Base-by-base conservation (phyloP, 2,329 filamentous ascomycete species). In the Neurospora sp. region DNA sequence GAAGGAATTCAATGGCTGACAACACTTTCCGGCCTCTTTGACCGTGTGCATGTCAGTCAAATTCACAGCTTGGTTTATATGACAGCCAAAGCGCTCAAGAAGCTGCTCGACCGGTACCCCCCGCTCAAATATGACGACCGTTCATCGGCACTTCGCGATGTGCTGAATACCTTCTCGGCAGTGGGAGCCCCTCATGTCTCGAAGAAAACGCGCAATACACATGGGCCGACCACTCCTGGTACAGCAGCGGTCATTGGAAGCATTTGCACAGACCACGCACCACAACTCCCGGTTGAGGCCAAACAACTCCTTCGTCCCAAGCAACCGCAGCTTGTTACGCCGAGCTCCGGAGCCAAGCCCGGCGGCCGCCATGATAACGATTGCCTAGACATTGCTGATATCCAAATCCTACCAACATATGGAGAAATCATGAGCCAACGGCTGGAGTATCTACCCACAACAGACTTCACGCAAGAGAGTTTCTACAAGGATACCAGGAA, bases 291-390 rank as follows among this genome's bases (percentile, higher is more conserved):
- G 15, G 3, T 1, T 15, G 13, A 5, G 4, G 13, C 38, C 13
- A 39, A 39, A n/a, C 40, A 43, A n/a, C 1, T 17, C 17, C n/a
- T 43, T n/a, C 40, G 17, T 8, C 10, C 17, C 0, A 43, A 19
- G 0, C 8, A n/a, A 43, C 40, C 17, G 5, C 40, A 43, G 17
- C 40, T 43, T 10, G 40, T 43, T 3, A 19, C 10, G 0, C 40
- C 40, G 17, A 43, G 17, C 40, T 8, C 40, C 3, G 17, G 8
- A 19, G 17, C 40, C 9, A 19, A 2, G 17, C 40, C 40, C 0
- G 74, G 74, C 3, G 67, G 66, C 66, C 79, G 82, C 3, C 82
- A 85, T 70, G 79, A 84, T 75, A 85, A 85, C 69, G 83, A 85
- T 73, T 75, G 80, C 62, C 75, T 72, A 3, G 76, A 80, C 68